These are phyloP conservation scores for Eucalyptus tenuipes DNA, from an alignment of 345 rosid genomes.

Conservation along the genomic window DNA sequence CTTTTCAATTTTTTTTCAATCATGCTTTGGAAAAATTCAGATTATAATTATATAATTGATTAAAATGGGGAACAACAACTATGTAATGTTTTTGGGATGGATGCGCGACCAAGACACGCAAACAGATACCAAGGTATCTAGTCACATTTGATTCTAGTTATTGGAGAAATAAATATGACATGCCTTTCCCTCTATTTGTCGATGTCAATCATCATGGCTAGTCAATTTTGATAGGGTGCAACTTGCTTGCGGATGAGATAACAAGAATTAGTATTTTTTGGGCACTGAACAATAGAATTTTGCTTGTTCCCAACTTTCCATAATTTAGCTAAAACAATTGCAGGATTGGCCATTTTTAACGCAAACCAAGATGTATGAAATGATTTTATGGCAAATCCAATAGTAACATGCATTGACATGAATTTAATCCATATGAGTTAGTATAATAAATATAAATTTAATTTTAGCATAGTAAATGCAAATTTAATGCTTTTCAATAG, in stretches of 20 bases:
- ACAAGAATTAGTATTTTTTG: neutral
- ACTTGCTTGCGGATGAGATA: neutral
- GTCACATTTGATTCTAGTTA: neutral
- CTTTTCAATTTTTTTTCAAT: neutral
- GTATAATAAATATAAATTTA: neutral
- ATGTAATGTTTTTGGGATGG: neutral
- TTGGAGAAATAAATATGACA: neutral
- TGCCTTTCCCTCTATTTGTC: neutral
- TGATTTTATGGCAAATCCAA: neutral
- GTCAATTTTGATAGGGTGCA: neutral
- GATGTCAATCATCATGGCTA: neutral
- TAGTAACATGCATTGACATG: neutral
- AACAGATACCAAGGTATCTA: neutral
- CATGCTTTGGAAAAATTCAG: neutral
- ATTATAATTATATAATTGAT: neutral
- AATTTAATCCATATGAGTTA: neutral
- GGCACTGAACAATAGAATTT: neutral
- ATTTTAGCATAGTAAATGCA: neutral
- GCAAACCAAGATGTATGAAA: neutral
- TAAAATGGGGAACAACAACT: neutral
- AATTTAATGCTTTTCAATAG: neutral
- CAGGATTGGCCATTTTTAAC: neutral
- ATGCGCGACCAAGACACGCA: rapidly evolving
- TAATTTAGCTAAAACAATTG: neutral
- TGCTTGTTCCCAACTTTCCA: neutral